phyloP scores from a whole-genome alignment of 192 early-diverging fungal species.

The Geranomyces variabilis region DNA sequence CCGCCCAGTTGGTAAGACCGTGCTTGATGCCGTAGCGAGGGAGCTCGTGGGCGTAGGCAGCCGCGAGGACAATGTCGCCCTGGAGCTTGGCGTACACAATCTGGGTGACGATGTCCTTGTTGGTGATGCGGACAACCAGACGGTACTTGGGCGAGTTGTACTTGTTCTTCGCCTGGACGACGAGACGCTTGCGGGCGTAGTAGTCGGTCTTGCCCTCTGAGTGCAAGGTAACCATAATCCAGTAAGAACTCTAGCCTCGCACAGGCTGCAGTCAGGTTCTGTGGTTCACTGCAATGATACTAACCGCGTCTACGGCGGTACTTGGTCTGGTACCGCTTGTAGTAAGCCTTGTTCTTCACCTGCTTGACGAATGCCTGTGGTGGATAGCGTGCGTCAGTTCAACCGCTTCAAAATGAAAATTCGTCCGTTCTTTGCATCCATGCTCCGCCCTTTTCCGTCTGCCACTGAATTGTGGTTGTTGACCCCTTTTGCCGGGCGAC shows the following conservation, averaged over 20 bases:
- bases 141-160: conserved; percentile 99
- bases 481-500: neutral
- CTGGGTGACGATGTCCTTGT: conserved; percentile 96
- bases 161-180: conserved; percentile 99
- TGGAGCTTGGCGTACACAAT: conserved; percentile 97
- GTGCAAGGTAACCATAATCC: neutral
- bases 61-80: conserved; percentile 92
- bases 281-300: conserved; percentile 23
- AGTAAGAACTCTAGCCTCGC: neutral
- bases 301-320: conserved; percentile 97
- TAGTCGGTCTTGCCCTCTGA: conserved; percentile 99
- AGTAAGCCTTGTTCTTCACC: conserved; percentile 99
- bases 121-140: conserved; percentile 99
- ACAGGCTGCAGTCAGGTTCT: no score
- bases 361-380: conserved; percentile 60
- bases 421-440: neutral
- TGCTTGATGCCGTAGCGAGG: conserved; percentile 93
- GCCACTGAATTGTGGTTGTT: neutral
- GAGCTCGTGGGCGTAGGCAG: conserved; percentile 97
- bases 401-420: neutral
- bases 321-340: conserved; percentile 99
- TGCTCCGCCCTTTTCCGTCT: neutral
- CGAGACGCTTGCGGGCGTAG: conserved; percentile 98
- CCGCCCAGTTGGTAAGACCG: conserved; percentile 99
- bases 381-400: no score